These are phyloP conservation scores for Fraxinus americana DNA, from an alignment of 257 asterid genomes.

Conservation along the genomic window DNA sequence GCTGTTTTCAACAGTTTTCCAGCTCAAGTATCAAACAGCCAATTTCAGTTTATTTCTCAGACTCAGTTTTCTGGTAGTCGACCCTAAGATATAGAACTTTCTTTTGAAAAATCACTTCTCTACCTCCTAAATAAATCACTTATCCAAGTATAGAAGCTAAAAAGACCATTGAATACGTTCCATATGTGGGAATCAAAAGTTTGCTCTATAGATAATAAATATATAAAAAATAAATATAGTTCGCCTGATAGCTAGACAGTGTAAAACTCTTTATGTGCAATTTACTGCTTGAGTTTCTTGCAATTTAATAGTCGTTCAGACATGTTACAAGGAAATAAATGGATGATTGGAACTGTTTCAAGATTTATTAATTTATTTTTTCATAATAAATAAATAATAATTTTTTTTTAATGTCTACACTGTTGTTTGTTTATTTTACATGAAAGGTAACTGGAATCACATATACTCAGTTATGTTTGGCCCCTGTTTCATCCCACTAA, in stretches of 20 bases:
- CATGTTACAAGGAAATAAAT: slow-evolving; percentile 10
- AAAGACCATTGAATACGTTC: slow-evolving; percentile 7
- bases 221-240: too few relatives aligned
- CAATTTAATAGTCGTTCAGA: slow-evolving; percentile 12
- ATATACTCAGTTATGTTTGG: not conserved
- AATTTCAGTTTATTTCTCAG: not conserved
- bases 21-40: not conserved
- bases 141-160: slow-evolving; percentile 6
- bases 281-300: slow-evolving; percentile 19
- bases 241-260: slow-evolving; percentile 3
- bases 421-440: slow-evolving; percentile 9
- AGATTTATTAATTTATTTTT: too few relatives aligned
- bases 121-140: slow-evolving; percentile 4
- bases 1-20: not conserved
- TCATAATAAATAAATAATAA: too few relatives aligned
- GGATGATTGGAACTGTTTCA: slow-evolving; percentile 2
- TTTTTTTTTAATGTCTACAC: too few relatives aligned
- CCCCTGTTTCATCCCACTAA: too few relatives aligned
- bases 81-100: not conserved
- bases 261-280: slow-evolving; percentile 7
- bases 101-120: not conserved
- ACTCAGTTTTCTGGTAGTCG: not conserved
- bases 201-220: not conserved
- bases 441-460: slow-evolving; percentile 6
- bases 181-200: slow-evolving; percentile 9